These are phyloP conservation scores for Parsonsia alboflavescens DNA, from an alignment of 257 asterid genomes.

Conservation along the genomic window DNA sequence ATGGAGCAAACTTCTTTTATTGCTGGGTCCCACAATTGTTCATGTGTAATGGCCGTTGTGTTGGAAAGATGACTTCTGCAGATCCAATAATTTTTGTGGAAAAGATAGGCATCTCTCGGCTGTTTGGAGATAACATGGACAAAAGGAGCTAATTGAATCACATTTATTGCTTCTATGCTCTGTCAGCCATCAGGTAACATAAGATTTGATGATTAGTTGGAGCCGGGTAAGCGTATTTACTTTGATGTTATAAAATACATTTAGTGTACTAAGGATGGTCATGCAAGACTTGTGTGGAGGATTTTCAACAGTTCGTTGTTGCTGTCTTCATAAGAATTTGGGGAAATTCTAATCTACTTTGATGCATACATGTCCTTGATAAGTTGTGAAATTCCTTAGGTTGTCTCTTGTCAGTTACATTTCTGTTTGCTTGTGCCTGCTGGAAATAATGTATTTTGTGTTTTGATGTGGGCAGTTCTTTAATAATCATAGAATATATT, in stretches of 20 bases:
- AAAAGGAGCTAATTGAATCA: neutral
- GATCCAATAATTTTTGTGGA: neutral
- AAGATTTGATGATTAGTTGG: neutral
- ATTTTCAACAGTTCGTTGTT: neutral
- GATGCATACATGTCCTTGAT: neutral
- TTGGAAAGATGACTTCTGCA: neutral
- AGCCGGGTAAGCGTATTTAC: neutral
- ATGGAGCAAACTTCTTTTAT: neutral
- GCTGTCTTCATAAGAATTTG: neutral
- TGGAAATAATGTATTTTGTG: neutral
- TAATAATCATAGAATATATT: neutral
- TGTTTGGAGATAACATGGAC: neutral
- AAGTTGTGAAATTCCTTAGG: neutral
- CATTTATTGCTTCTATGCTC: neutral
- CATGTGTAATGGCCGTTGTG: neutral
- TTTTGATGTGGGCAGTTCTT: neutral
- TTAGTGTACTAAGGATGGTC: neutral
- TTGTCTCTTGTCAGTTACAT: neutral
- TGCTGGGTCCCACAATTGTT: neutral
- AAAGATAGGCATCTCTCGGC: neutral
- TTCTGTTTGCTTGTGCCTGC: neutral
- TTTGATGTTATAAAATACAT: neutral
- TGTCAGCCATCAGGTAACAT: neutral
- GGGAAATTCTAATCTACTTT: neutral
- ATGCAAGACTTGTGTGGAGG: neutral